phyloP scores from a whole-genome alignment of 2,329 filamentous ascomycete species.

The Cephalotrichum gorgonifer region DNA sequence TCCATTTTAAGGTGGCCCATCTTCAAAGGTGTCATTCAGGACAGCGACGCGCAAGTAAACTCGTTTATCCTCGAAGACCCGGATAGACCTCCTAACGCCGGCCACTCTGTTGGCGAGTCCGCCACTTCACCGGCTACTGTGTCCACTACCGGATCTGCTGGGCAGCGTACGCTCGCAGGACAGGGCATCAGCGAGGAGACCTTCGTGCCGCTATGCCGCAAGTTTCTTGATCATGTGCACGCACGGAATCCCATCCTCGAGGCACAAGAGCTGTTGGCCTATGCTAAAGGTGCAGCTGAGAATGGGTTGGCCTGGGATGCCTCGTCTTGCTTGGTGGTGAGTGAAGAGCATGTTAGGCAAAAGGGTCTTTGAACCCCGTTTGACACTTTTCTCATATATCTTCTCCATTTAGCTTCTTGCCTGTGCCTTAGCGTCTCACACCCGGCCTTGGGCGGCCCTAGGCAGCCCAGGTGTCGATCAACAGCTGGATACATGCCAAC shows the following conservation, averaged over 20 bases:
- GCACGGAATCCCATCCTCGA: constrained; percentile 14
- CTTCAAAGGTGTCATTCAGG: too few relatives aligned
- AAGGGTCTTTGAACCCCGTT: not conserved
- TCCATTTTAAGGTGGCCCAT: too few relatives aligned
- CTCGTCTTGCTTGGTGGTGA: constrained; percentile 11
- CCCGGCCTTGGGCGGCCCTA: too few relatives aligned
- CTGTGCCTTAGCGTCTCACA: constrained; percentile 6
- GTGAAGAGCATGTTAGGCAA: too few relatives aligned
- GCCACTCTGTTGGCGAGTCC: too few relatives aligned
- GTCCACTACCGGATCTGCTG: too few relatives aligned
- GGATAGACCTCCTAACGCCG: too few relatives aligned
- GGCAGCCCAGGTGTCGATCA: too few relatives aligned
- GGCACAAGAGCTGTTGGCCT: constrained; percentile 8
- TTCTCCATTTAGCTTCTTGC: constrained; percentile 4
- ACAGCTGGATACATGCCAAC: not conserved
- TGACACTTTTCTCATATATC: not conserved
- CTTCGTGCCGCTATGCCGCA: constrained; percentile 6
- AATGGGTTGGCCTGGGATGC: constrained; percentile 11
- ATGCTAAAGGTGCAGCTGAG: constrained; percentile 9
- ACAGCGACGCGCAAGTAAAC: too few relatives aligned
- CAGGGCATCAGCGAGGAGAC: constrained; percentile 6
- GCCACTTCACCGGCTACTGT: too few relatives aligned
- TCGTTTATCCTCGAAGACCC: too few relatives aligned
- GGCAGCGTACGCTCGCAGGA: too few relatives aligned
- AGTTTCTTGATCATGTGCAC: constrained; percentile 12